Conservation (phyloP, 2,329 filamentous ascomycete species). For the Juglanconis sp. region DNA sequence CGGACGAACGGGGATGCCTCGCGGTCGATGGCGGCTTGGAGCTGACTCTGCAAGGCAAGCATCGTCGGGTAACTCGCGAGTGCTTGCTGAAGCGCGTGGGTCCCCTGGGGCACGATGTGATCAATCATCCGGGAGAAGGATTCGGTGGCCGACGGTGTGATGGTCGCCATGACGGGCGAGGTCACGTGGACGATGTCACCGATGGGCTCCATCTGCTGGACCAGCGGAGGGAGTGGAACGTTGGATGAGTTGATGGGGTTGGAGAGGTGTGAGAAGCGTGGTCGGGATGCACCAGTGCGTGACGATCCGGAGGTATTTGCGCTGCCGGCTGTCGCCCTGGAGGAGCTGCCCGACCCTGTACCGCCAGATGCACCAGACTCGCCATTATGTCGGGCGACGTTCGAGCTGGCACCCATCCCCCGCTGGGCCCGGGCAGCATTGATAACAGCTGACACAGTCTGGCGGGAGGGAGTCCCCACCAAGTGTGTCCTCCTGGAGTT, state of each 20-base stretch:
- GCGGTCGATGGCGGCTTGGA: constrained; percentile 50
- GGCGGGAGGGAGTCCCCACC: not conserved
- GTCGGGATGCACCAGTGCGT: constrained; percentile 9
- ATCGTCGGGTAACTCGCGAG: constrained; percentile 47
- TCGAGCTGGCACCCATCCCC: constrained; percentile 5
- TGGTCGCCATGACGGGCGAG: constrained; percentile 29
- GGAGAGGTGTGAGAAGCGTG: constrained; percentile 16
- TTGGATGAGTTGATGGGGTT: constrained; percentile 11
- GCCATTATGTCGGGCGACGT: not conserved
- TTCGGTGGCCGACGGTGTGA: constrained; percentile 34
- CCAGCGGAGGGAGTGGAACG: constrained; percentile 6
- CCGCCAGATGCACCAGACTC: constrained; percentile 4
- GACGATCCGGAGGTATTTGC: not conserved
- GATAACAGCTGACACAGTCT: constrained; percentile 1
- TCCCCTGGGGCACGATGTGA: constrained; percentile 48
- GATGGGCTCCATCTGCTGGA: not conserved
- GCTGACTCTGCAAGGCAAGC: constrained; percentile 44
- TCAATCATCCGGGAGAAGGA: constrained; percentile 53
- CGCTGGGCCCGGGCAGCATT: constrained; percentile 9
- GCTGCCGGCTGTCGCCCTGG: constrained; percentile 5
- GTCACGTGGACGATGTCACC: constrained; percentile 27
- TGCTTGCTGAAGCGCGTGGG: constrained; percentile 42
- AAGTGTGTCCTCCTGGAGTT: constrained; percentile 5
- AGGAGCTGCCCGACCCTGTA: not conserved
- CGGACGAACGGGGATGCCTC: constrained; percentile 46